Evolutionary conservation across 108 stramenopile genomes (phyloP), one percentile per base, ranked within the genome.

Genomic region (Cylindrotheca fusiformis): DNA sequence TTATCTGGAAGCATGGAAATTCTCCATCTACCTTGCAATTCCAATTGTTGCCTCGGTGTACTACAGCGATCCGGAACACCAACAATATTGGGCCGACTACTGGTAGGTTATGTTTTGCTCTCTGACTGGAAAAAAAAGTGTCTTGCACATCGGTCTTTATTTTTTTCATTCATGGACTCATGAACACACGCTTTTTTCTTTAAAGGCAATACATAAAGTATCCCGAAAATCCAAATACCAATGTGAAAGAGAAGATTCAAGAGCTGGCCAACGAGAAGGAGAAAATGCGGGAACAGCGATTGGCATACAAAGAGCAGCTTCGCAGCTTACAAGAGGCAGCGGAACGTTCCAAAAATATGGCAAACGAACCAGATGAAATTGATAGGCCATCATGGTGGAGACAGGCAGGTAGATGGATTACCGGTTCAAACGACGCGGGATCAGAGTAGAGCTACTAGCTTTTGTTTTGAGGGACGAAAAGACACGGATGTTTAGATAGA

Each of bases 171-270:
- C 6, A 41, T 41, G 6, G 10, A 10, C 10, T 41, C 10, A 14
- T 41, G 10, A 6, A 10, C 36, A 41, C 14, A 10, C 6, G 6
- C 14, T 41, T 14, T 41, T 14, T 10, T 10, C 6, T 14, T 41
- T 41, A 41, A 6, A 41, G 36, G 36, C 84, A 90, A 68, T 94
- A 85, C 66, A 77, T 94, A 59, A 84, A 86, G 52, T 94, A 94
- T 72, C 92, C 92, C 1, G 75, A 84, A 24, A 90, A 90, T 84
- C 88, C 88, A 3, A 88, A 86, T 33, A 88, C 82, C 0, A 84
- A 87, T 58, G 55, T 93, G 47, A 84, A 72, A 49, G 77, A 90
- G 45, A 80, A 93, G 59, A 86, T 87, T 59, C 75, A 86, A 53
- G 58, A 79, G 46, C 58, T 84, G 36, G 54, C 60, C 22, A 76